A percentile compares a stretch with the other conserved stretches of the same genome.
phyloP scores from a whole-genome alignment of 2,329 filamentous ascomycete species.

The Neofusicoccum ribis region DNA sequence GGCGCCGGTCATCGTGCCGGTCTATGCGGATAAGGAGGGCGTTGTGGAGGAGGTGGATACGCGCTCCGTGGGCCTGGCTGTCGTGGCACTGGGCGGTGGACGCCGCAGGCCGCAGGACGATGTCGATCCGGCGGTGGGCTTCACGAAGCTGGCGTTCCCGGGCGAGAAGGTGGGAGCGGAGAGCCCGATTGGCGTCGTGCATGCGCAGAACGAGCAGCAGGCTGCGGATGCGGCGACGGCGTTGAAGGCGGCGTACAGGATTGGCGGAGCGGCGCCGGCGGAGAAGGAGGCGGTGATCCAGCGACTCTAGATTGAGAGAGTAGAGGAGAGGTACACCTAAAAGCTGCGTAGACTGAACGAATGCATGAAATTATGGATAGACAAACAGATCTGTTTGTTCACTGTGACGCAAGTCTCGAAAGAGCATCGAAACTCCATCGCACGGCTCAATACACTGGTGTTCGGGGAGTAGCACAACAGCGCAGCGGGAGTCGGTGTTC shows the following conservation, averaged over 20 bases:
- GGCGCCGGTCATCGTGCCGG: neutral
- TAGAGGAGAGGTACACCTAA: neutral
- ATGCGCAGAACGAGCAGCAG: slow-evolving; percentile 12
- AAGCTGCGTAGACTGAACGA: no score
- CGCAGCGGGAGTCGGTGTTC: no score
- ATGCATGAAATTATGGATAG: no score
- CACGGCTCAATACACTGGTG: no score
- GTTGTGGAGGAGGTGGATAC: slow-evolving; percentile 15
- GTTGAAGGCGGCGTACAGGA: slow-evolving; percentile 13
- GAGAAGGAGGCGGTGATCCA: neutral
- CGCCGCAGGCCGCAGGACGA: slow-evolving; percentile 2
- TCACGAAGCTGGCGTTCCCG: slow-evolving; percentile 12
- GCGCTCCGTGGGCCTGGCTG: slow-evolving; percentile 14
- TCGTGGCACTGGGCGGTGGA: slow-evolving; percentile 19
- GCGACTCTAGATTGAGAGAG: neutral
- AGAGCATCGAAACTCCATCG: no score
- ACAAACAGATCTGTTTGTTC: no score
- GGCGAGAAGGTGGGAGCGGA: slow-evolving; percentile 1
- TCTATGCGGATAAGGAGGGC: slow-evolving; percentile 10
- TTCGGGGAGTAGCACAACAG: no score
- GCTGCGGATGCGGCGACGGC: slow-evolving; percentile 6
- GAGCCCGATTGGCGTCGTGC: slow-evolving; percentile 7
- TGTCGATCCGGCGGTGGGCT: slow-evolving; percentile 15
- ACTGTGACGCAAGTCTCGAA: no score
- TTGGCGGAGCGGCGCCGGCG: neutral